A percentile compares a stretch with the other conserved stretches of the same genome.
Evolutionary conservation across 2,329 filamentous ascomycete species (phyloP).

Genomic region (Dothiorella sarmentorum): DNA sequence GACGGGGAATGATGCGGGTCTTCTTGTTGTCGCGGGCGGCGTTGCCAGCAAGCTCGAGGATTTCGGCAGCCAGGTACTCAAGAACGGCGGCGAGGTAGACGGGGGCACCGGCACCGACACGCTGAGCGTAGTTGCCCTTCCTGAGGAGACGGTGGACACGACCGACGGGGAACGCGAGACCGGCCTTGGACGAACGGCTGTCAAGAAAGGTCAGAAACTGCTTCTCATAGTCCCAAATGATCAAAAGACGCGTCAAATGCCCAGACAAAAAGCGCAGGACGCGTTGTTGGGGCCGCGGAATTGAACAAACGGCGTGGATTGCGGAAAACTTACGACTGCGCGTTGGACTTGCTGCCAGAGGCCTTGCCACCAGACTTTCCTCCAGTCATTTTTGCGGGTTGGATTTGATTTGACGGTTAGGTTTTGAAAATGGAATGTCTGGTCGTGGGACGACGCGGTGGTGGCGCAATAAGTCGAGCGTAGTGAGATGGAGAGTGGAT

Average conservation of each 20-base stretch:
- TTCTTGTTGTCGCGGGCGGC: constrained; percentile 99
- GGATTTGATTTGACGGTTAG: constrained; percentile 27
- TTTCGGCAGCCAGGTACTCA: constrained; percentile 97
- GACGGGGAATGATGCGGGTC: constrained; percentile 99
- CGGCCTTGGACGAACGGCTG: constrained; percentile 98
- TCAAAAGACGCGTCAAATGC: constrained; percentile 22
- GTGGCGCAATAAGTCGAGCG: constrained; percentile 15
- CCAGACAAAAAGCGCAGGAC: constrained; percentile 26
- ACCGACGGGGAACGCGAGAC: constrained; percentile 97
- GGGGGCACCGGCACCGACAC: constrained; percentile 95
- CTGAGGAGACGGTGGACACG: constrained; percentile 98
- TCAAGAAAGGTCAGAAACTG: constrained; percentile 40
- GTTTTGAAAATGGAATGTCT: constrained; percentile 34
- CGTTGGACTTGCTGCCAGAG: constrained; percentile 91
- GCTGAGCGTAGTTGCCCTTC: constrained; percentile 99
- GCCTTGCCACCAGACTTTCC: constrained; percentile 99
- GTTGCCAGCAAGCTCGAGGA: constrained; percentile 97
- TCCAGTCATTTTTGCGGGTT: constrained; percentile 87
- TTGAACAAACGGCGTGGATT: not conserved
- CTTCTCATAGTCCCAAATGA: no score
- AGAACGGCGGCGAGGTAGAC: constrained; percentile 97
- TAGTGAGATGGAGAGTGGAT: constrained; percentile 19
- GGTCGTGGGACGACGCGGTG: not conserved
- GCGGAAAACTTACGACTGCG: constrained; percentile 81
- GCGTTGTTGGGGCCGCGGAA: constrained; percentile 37